Evolutionary conservation across 2,329 filamentous ascomycete genomes (phyloP).

Genomic region (Trichoderma cornu-damae): DNA sequence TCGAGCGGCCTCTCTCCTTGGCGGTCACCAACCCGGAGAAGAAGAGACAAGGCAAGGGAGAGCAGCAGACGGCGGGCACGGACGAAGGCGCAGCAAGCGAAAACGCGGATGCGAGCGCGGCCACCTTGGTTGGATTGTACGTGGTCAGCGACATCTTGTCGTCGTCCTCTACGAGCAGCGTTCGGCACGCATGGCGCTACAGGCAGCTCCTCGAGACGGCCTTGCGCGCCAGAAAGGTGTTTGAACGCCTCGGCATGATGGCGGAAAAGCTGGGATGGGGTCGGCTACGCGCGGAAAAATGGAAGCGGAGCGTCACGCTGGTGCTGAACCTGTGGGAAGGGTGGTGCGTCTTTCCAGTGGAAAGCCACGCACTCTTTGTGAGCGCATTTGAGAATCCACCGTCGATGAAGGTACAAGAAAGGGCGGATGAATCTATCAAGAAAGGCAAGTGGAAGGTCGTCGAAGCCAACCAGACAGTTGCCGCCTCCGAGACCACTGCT

Average conservation of each 20-base stretch:
- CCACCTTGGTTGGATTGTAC: conserved; percentile 77
- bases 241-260: conserved; percentile 69
- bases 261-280: conserved; percentile 73
- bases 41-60: conserved; percentile 35
- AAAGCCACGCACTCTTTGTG: conserved; percentile 66
- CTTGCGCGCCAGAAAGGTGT: conserved; percentile 62
- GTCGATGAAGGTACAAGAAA: conserved; percentile 30
- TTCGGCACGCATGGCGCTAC: conserved; percentile 83
- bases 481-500: conserved; percentile 12
- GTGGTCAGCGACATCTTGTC: conserved; percentile 72
- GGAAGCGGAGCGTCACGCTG: conserved; percentile 68
- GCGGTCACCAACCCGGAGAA: conserved; percentile 63
- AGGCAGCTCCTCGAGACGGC: conserved; percentile 72
- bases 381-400: conserved; percentile 68
- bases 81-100: conserved; percentile 40
- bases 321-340: conserved; percentile 68
- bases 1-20: conserved; percentile 69
- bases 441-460: conserved; percentile 48
- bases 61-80: conserved; percentile 25
- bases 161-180: conserved; percentile 67
- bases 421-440: conserved; percentile 22
- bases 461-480: conserved; percentile 31
- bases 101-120: conserved; percentile 58
- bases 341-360: conserved; percentile 68
- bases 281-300: conserved; percentile 74